A percentile compares a stretch with the other conserved stretches of the same genome.
These are phyloP conservation scores for Torulaspora quercuum DNA, from an alignment of 805 yeast genomes.

Conservation along the genomic window DNA sequence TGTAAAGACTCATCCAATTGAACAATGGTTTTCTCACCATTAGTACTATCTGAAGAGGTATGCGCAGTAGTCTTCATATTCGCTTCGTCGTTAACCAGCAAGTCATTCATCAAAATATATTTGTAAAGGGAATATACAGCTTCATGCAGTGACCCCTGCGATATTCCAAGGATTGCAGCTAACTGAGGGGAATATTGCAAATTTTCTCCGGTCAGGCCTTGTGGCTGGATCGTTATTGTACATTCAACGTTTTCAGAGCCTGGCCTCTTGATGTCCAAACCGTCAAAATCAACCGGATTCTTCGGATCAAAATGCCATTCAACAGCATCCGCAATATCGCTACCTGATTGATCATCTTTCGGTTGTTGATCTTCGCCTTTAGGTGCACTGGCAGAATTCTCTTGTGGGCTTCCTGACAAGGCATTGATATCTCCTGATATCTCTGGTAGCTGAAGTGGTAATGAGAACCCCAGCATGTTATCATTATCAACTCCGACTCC, in stretches of 20 bases:
- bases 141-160: conserved; percentile 82
- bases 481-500: conserved; percentile 7
- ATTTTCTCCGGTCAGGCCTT: conserved; percentile 65
- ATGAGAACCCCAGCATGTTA: conserved; percentile 10
- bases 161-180: conserved; percentile 66
- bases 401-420: conserved; percentile 29
- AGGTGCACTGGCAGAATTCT: not conserved
- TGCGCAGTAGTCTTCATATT: conserved; percentile 12
- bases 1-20: conserved; percentile 48
- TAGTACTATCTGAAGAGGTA: conserved; percentile 20
- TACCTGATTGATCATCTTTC: conserved; percentile 1
- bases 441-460: conserved; percentile 21
- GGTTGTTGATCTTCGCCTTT: conserved; percentile 1
- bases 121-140: conserved; percentile 78
- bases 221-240: conserved; percentile 75
- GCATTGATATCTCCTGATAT: conserved; percentile 34
- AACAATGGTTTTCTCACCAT: conserved; percentile 52
- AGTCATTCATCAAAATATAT: conserved; percentile 64
- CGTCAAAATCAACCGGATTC: conserved; percentile 67
- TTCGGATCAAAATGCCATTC: conserved; percentile 85
- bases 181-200: conserved; percentile 59
- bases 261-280: conserved; percentile 77
- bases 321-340: conserved; percentile 39
- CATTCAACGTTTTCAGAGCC: conserved; percentile 66
- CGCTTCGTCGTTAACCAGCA: conserved; percentile 38